Evolutionary conservation across 495 filamentous ascomycete genomes (phyloP), one percentile per base, ranked within the genome.

Genomic region (Hypoxylon perforatum): DNA sequence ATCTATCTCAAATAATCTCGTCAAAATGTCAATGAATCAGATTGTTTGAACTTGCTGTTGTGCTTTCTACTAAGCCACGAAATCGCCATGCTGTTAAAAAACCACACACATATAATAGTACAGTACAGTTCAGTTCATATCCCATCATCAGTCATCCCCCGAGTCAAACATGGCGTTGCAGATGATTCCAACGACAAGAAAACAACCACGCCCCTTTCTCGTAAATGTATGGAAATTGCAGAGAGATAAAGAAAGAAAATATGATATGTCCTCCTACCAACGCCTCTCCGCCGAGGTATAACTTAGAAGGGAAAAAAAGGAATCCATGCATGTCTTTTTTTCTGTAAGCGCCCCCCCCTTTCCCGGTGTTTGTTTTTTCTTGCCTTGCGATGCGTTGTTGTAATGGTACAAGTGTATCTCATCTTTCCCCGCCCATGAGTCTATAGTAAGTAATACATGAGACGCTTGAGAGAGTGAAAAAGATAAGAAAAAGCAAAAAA

Each of bases 351-450:
- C 58, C 28, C 38, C 25, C 30, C 50, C 52, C 3, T 11, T 15
- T 23, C 18, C 19, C 33, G 5, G n/a, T 15, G 46, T 14, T 21
- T 53, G 52, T 68, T 68, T 58, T 59, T 11, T 57, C 52, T 63
- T 55, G 18, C 59, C 49, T 54, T 50, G 25, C 54, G 63, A 69
- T 63, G 65, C 65, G 65, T 44, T 56, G n/a, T n/a, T 46, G 14
- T 63, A 69, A 61, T 61, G 11, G 66, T 64, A 64, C 61, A 69
- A 57, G 61, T 64, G 61, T 64, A 64, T 69, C 60, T 64, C 66
- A 5, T 30, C 54, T 54, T n/a, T 18, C 12, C 49, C 56, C n/a
- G 21, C 19, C 44, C 42, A 17, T n/a, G 14, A 52, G 38, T 61
- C 66, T 64, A 69, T 60, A 59, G 28, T 58, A 55, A 28, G 25